These are phyloP conservation scores for Excoecaria agallocha DNA, from an alignment of 345 rosid species.

Conservation along the genomic window DNA sequence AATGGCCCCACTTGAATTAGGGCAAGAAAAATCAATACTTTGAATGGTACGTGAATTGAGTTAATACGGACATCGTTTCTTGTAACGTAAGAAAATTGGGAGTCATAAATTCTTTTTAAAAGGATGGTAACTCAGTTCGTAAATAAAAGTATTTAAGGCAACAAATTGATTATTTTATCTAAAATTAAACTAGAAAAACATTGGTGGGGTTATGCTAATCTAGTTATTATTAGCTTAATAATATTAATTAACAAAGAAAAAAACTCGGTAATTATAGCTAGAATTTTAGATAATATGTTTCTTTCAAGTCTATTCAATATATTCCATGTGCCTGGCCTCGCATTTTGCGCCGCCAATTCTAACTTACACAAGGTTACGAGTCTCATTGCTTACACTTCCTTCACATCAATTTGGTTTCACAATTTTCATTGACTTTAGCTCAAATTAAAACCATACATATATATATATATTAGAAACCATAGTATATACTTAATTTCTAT, in stretches of 20 bases:
- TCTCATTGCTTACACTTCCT: conserved; percentile 20
- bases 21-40: too few relatives aligned
- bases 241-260: neutral
- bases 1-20: too few relatives aligned
- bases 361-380: conserved; percentile 13
- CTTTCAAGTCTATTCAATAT: conserved; percentile 14
- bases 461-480: neutral
- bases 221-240: too few relatives aligned
- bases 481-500: neutral
- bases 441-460: neutral
- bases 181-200: too few relatives aligned
- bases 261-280: neutral
- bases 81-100: too few relatives aligned
- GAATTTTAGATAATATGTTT: conserved; percentile 16
- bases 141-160: too few relatives aligned
- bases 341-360: conserved; percentile 45
- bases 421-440: conserved; percentile 21
- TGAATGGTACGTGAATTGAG: too few relatives aligned
- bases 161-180: too few relatives aligned
- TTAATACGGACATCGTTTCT: too few relatives aligned
- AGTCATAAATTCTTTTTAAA: too few relatives aligned
- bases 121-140: too few relatives aligned
- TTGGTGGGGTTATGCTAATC: too few relatives aligned
- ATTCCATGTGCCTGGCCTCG: conserved; percentile 15
- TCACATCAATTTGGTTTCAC: conserved; percentile 27